Percentiles rank a stretch among this genome's conserved stretches.
Conservation (phyloP, 1,284 basidiomycete species). For the Marasmius fiardii region DNA sequence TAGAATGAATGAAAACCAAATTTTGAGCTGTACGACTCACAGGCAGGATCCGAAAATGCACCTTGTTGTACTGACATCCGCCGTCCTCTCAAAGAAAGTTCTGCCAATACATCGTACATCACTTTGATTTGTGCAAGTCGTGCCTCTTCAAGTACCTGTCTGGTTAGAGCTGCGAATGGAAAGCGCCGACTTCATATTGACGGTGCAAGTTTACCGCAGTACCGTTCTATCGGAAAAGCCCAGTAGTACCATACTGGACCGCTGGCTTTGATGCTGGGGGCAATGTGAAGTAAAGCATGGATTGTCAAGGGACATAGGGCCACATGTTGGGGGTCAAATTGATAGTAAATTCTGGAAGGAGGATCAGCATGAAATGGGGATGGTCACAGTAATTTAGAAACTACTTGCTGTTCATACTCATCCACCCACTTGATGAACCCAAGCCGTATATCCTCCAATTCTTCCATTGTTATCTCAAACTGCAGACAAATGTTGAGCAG, state of each 20-base stretch:
- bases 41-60: too few species aligned
- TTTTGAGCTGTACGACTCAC: too few species aligned
- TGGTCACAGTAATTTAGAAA: not conserved
- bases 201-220: too few species aligned
- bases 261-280: slow-evolving; percentile 25
- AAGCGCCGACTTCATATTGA: too few species aligned
- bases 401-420: slow-evolving; percentile 29
- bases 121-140: too few species aligned
- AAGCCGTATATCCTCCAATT: slow-evolving; percentile 20
- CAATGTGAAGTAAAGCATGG: slow-evolving; percentile 28
- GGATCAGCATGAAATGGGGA: slow-evolving; percentile 1
- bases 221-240: slow-evolving; percentile 38
- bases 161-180: too few species aligned
- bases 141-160: too few species aligned
- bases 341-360: slow-evolving; percentile 33
- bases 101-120: too few species aligned
- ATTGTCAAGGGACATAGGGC: slow-evolving; percentile 25
- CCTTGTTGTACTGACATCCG: too few species aligned
- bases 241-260: slow-evolving; percentile 42
- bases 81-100: too few species aligned
- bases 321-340: slow-evolving; percentile 19
- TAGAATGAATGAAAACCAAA: too few species aligned
- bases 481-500: slow-evolving; percentile 27
- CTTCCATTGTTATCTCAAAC: slow-evolving; percentile 23
- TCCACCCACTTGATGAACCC: slow-evolving; percentile 29